Evolutionary conservation across 148 eudicot genomes (phyloP).

Genomic region (Oxyria digyna): DNA sequence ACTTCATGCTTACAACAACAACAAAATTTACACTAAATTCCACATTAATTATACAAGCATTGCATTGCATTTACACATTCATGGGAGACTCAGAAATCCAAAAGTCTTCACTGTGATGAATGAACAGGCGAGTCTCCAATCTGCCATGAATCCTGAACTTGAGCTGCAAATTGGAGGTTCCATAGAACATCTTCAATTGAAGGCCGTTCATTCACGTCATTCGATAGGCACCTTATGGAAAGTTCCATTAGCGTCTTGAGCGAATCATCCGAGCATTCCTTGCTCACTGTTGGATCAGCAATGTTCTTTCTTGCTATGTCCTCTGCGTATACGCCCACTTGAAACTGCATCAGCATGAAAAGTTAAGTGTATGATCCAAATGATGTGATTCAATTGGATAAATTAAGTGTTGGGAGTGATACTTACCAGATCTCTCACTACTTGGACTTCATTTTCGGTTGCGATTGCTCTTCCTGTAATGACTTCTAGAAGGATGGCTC

Average conservation of each 20-base stretch:
- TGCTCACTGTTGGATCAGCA: slow-evolving; percentile 50
- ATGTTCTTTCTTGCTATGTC: slow-evolving; percentile 41
- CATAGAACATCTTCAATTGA: slow-evolving; percentile 70
- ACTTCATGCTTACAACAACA: no score
- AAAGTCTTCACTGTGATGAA: background rate
- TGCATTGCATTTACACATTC: slow-evolving; percentile 6
- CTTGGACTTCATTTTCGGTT: slow-evolving; percentile 28
- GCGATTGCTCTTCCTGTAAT: slow-evolving; percentile 45
- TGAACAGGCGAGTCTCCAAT: slow-evolving; percentile 12
- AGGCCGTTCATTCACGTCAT: slow-evolving; percentile 35
- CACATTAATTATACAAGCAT: background rate
- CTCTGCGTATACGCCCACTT: slow-evolving; percentile 45
- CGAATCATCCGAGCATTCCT: slow-evolving; percentile 57
- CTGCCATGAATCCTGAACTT: slow-evolving; percentile 39
- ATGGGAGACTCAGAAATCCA: background rate
- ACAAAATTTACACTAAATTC: background rate
- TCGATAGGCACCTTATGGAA: slow-evolving; percentile 42
- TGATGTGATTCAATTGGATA: no score
- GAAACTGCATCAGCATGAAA: slow-evolving; percentile 26
- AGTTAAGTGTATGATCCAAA: background rate
- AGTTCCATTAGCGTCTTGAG: slow-evolving; percentile 54
- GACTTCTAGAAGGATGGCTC: slow-evolving; percentile 61
- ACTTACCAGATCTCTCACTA: slow-evolving; percentile 60
- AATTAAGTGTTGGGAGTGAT: no score
- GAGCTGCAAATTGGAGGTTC: slow-evolving; percentile 81